These are phyloP conservation scores for Jamesozyma lodderae DNA, from an alignment of 805 yeast genomes.

Conservation along the genomic window DNA sequence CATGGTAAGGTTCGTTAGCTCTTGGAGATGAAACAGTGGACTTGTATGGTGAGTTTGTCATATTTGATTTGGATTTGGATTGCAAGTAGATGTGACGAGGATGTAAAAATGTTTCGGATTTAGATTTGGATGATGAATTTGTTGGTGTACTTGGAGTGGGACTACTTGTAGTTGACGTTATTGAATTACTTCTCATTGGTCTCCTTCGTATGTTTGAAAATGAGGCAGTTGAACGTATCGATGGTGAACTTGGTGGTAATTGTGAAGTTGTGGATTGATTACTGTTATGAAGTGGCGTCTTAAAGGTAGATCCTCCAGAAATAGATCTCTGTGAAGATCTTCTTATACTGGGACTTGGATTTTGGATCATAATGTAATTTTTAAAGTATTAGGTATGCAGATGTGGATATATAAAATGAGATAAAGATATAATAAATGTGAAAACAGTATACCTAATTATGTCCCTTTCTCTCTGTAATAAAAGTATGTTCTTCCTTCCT, in stretches of 20 bases:
- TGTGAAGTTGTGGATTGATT: neutral
- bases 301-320: neutral
- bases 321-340: slow-evolving; percentile 12
- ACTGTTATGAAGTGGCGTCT: neutral
- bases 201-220: slow-evolving; percentile 11
- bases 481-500: no score
- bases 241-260: slow-evolving; percentile 16
- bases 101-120: slow-evolving; percentile 4
- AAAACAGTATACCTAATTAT: no score
- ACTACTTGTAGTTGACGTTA: slow-evolving; percentile 4
- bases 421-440: no score
- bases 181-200: slow-evolving; percentile 1
- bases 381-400: no score
- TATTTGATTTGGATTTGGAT: neutral
- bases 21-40: neutral
- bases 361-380: slow-evolving; percentile 12
- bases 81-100: slow-evolving; percentile 1
- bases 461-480: no score
- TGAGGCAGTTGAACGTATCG: slow-evolving; percentile 14
- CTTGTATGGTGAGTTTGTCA: neutral
- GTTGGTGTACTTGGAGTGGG: slow-evolving; percentile 5
- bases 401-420: no score
- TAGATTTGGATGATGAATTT: slow-evolving; percentile 3
- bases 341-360: slow-evolving; percentile 17
- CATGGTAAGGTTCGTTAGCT: slow-evolving; percentile 39